phyloP scores from a whole-genome alignment of 164 flowering plant genomes.

The Vitis cinerea region DNA sequence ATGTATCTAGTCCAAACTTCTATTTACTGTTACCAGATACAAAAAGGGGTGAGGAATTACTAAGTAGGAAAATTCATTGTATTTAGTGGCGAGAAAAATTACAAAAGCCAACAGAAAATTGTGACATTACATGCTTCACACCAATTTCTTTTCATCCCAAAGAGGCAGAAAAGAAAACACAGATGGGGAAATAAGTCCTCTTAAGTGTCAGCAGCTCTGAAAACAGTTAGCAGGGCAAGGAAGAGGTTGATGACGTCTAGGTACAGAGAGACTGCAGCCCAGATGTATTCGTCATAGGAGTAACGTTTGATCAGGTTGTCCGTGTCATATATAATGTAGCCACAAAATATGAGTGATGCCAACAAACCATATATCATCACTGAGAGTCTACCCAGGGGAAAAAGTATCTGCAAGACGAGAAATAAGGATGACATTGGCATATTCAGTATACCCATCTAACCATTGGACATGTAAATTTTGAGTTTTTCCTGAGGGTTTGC shows the following conservation, averaged over 20 bases:
- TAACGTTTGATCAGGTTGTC: conserved; percentile 89
- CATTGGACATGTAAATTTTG: no score
- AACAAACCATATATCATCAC: conserved; percentile 75
- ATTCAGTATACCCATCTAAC: background rate
- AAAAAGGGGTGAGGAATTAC: no score
- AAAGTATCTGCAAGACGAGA: conserved; percentile 50
- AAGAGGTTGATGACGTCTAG: conserved; percentile 88
- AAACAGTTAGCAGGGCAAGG: conserved; percentile 54
- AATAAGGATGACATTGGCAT: conserved; percentile 1
- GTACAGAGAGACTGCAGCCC: conserved; percentile 87
- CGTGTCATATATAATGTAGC: conserved; percentile 86
- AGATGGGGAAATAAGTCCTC: background rate
- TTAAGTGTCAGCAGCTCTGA: conserved; percentile 67
- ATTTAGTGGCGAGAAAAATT: no score
- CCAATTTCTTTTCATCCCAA: background rate
- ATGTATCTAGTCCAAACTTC: no score
- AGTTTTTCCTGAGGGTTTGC: no score
- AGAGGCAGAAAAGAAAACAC: background rate
- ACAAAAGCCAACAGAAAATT: no score
- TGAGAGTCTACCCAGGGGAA: conserved; percentile 69
- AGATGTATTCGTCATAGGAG: conserved; percentile 84
- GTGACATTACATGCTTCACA: no score
- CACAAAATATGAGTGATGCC: conserved; percentile 82
- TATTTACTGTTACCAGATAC: no score
- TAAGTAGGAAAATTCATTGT: no score